These are phyloP conservation scores for Gossypium thurberi DNA, from an alignment of 345 rosid species.

Conservation along the genomic window DNA sequence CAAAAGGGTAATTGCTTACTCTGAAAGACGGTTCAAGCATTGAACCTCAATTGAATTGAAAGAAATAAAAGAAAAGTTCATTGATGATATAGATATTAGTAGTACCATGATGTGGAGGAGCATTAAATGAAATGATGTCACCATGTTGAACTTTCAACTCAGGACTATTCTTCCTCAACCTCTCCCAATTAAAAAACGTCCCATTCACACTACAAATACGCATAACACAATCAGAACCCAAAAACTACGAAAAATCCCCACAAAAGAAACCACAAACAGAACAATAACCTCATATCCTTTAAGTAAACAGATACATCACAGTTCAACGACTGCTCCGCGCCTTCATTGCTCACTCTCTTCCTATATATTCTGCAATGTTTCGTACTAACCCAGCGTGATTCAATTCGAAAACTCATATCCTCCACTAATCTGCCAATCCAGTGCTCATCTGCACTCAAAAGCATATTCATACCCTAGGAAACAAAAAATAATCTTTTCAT, in stretches of 20 bases:
- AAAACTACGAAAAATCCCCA: background rate
- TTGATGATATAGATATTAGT: background rate
- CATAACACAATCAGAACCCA: background rate
- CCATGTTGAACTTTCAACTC: constrained; percentile 64
- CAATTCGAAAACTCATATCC: constrained; percentile 53
- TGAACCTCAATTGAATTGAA: background rate
- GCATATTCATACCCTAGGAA: constrained; percentile 63
- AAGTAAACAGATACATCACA: constrained; percentile 40
- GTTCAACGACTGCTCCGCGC: constrained; percentile 19
- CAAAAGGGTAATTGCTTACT: background rate
- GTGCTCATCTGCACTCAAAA: constrained; percentile 65
- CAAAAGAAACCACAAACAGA: background rate
- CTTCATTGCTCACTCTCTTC: constrained; percentile 26
- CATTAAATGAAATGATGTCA: constrained; percentile 69
- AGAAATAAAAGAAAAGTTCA: background rate
- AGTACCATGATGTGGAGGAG: constrained; percentile 82
- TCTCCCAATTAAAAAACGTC: constrained; percentile 75
- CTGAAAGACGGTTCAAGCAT: background rate
- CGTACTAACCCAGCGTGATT: constrained; percentile 62
- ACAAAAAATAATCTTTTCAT: background rate
- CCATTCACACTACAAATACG: constrained; percentile 63
- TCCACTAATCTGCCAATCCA: constrained; percentile 61
- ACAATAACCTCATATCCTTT: constrained; percentile 70
- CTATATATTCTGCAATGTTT: constrained; percentile 71
- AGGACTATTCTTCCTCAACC: constrained; percentile 53